These are phyloP conservation scores for Stephania cephalantha DNA, from an alignment of 164 flowering plant genomes.

Conservation along the genomic window DNA sequence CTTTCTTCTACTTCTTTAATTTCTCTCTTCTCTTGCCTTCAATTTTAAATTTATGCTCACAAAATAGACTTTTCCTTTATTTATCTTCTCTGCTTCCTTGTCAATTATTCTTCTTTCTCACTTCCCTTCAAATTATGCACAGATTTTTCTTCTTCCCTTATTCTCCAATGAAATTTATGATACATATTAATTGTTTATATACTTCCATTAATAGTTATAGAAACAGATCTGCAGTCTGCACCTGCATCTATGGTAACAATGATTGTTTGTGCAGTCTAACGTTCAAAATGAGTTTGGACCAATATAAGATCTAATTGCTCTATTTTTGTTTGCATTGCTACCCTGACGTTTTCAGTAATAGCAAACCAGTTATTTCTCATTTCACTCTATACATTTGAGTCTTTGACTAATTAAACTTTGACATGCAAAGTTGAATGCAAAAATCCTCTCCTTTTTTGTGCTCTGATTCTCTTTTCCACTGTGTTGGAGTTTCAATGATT, in stretches of 20 bases:
- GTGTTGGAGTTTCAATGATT: neutral
- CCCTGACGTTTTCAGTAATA: neutral
- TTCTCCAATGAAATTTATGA: too few species aligned
- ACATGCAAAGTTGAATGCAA: neutral
- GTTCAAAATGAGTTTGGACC: neutral
- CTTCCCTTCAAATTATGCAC: too few species aligned
- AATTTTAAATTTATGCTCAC: too few species aligned
- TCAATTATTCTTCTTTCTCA: too few species aligned
- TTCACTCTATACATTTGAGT: neutral
- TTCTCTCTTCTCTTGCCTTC: too few species aligned
- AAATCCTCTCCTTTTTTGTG: neutral
- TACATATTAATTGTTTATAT: too few species aligned
- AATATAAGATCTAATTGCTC: neutral
- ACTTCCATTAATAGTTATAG: too few species aligned
- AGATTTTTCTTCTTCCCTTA: too few species aligned
- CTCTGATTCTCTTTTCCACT: neutral
- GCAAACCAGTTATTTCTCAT: neutral
- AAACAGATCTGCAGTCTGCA: too few species aligned
- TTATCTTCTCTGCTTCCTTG: too few species aligned
- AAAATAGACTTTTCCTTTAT: too few species aligned
- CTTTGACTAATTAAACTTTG: neutral
- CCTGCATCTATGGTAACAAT: neutral
- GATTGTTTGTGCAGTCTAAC: neutral
- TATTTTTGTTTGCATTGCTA: neutral
- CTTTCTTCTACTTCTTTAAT: too few species aligned